These are phyloP conservation scores for Phytophthora quininea DNA, from an alignment of 352 stramenopile species.

Conservation along the genomic window DNA sequence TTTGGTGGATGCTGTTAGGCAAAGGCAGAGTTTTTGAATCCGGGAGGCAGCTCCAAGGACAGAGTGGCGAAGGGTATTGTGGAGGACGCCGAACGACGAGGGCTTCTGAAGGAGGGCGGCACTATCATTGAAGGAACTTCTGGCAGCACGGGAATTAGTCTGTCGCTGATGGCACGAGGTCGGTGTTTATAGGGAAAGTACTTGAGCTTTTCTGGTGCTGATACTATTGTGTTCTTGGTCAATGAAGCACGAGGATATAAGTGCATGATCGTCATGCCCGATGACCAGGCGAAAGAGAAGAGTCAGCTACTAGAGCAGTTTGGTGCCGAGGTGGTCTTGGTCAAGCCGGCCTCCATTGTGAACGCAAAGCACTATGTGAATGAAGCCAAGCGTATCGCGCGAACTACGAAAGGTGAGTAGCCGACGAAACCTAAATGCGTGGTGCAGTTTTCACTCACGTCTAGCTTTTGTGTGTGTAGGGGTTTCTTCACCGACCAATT, in stretches of 20 bases:
- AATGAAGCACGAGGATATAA: constrained; percentile 90
- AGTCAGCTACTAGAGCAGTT: constrained; percentile 79
- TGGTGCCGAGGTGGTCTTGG: constrained; percentile 87
- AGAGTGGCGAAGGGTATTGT: constrained; percentile 96
- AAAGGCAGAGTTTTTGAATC: constrained; percentile 98
- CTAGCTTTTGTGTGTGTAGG: constrained; percentile 32
- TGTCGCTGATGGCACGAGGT: constrained; percentile 93
- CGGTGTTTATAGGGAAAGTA: background rate
- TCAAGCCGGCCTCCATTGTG: constrained; percentile 94
- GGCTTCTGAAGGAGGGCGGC: constrained; percentile 88
- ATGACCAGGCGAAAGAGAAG: constrained; percentile 97
- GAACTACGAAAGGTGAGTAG: constrained; percentile 74
- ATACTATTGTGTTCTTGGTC: constrained; percentile 9
- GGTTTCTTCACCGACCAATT: constrained; percentile 99
- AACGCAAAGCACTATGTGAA: constrained; percentile 99
- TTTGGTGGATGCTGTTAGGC: constrained; percentile 39
- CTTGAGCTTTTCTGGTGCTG: constrained; percentile 1
- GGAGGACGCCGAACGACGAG: constrained; percentile 89
- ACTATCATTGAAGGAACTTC: constrained; percentile 98
- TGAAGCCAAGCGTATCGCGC: constrained; percentile 88
- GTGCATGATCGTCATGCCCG: constrained; percentile 97
- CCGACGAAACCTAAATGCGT: background rate
- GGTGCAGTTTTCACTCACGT: background rate
- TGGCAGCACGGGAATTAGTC: constrained; percentile 97
- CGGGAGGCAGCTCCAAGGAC: constrained; percentile 97